A percentile compares a stretch with the other conserved stretches of the same genome.
Evolutionary conservation across 495 filamentous ascomycete species (phyloP).

Genomic region (Neurospora hispaniola): DNA sequence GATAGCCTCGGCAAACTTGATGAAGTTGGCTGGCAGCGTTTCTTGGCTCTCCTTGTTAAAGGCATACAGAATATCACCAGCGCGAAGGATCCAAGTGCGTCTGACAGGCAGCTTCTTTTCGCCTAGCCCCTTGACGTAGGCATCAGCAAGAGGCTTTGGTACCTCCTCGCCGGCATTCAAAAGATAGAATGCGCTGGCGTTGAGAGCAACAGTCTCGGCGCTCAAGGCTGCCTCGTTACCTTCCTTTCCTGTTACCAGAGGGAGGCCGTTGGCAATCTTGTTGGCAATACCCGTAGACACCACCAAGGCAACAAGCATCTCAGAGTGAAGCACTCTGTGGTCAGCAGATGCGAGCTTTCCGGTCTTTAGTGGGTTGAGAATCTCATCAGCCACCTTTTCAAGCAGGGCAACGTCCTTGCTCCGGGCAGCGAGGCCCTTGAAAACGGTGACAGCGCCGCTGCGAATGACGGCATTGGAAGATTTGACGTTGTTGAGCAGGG

Average conservation of each 20-base stretch:
- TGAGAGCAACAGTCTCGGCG: constrained; percentile 61
- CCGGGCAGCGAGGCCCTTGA: constrained; percentile 48
- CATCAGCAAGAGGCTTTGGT: constrained; percentile 53
- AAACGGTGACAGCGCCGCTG: constrained; percentile 61
- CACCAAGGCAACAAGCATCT: constrained; percentile 59
- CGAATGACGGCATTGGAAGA: constrained; percentile 73
- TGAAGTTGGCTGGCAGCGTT: constrained; percentile 30
- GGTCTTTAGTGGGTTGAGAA: constrained; percentile 64
- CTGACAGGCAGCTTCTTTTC: constrained; percentile 75
- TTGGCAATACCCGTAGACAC: constrained; percentile 44
- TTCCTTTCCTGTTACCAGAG: constrained; percentile 60
- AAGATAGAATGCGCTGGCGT: constrained; percentile 47
- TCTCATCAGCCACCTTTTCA: constrained; percentile 59
- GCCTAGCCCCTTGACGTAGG: constrained; percentile 66
- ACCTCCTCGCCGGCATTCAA: constrained; percentile 47
- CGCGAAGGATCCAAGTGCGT: constrained; percentile 67
- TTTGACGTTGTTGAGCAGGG: constrained; percentile 76
- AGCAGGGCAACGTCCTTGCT: constrained; percentile 47
- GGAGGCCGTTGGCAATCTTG: constrained; percentile 55
- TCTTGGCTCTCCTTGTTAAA: constrained; percentile 32
- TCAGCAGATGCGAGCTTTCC: constrained; percentile 73
- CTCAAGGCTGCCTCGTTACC: constrained; percentile 72
- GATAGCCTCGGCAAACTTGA: constrained; percentile 48
- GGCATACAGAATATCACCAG: constrained; percentile 62
- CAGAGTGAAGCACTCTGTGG: constrained; percentile 67